Conservation (phyloP, 192 early-diverging fungal genomes). For the Dispira parvispora region DNA sequence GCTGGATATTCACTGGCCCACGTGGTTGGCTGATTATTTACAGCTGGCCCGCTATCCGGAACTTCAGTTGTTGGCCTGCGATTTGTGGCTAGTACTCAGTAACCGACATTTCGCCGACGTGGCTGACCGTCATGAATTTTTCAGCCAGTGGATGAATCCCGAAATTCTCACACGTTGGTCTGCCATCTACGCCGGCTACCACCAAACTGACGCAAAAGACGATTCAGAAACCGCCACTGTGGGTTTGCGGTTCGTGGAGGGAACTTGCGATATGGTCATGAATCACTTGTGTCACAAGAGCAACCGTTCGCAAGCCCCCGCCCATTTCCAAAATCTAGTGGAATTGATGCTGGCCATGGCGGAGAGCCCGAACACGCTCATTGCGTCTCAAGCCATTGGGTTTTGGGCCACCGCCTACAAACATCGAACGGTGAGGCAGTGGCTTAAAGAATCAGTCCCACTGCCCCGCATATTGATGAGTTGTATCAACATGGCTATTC, state of each 20-base stretch:
- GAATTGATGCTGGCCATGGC: neutral
- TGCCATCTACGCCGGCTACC: conserved; percentile 17
- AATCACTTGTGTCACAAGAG: conserved; percentile 12
- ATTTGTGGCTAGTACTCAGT: conserved; percentile 29
- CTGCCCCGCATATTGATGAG: neutral
- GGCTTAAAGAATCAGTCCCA: neutral
- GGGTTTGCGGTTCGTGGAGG: conserved; percentile 4
- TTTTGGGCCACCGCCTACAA: conserved; percentile 7
- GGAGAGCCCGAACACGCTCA: neutral
- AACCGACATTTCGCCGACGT: conserved; percentile 18
- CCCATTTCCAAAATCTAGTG: neutral
- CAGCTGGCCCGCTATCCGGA: conserved; percentile 13
- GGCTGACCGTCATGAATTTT: conserved; percentile 17
- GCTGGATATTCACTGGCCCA: conserved; percentile 14
- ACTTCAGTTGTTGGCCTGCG: conserved; percentile 24
- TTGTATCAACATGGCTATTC: neutral
- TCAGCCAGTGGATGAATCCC: conserved; percentile 20
- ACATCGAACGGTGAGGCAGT: neutral
- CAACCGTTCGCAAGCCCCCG: conserved; percentile 7
- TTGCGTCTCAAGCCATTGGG: neutral
- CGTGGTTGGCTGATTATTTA: conserved; percentile 17
- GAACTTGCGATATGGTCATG: conserved; percentile 2
- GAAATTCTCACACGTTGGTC: conserved; percentile 14
- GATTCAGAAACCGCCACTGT: conserved; percentile 1
- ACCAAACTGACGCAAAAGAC: neutral